Evolutionary conservation across 2,329 filamentous ascomycete genomes (phyloP), one percentile per base, ranked within the genome.

Genomic region (Pseudogymnoascus sp.): DNA sequence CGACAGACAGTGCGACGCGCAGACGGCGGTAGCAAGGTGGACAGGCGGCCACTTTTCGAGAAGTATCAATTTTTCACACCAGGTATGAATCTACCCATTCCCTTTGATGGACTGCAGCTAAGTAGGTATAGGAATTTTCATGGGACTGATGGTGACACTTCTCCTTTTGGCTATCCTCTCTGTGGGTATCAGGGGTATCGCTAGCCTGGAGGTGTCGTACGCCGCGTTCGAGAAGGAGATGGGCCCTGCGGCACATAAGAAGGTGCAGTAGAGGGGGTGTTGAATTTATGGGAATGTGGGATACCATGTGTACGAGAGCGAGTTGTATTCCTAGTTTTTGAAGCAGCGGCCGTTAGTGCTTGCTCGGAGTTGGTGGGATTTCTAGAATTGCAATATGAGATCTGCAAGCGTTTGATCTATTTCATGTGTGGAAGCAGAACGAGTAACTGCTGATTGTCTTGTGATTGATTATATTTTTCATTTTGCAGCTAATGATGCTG

Each of bases 151-250:
- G 38, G 86, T 86, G 21, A 78, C 83, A 2, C 74, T 94, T 16
- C 74, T 96, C 39, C 81, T 96, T 59, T 76, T 96, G 65, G 78
- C 84, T 29, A 92, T 97, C 68, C 78, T 96, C 5, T 87, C 88
- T 67, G 87, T 92, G 63, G 94, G 89, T 12, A 77, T 97, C 62
- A 84, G 76, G 64, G 92, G 90, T 12, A 80, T 97, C 11, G 79
- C 83, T 6, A 93, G 91, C 68, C 81, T 99, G 16, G 82, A 97
- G 74, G 91, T 97, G 31, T 90, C 91, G 0, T 97, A 97, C 74
- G 91, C 90, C 66, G 92, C 94, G 1, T 99, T 97, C 73, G 93
- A 95, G 73, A 97, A 96, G 80, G 93, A 97, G 69, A 96, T 91
- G 81, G 91, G 92, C 0, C 90, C 91, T n/a, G 81, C 86, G 38